Percentiles rank a stretch among this genome's conserved stretches.
Evolutionary conservation across 2,329 filamentous ascomycete genomes (phyloP).

Genomic region (Penicillium oxalicum): DNA sequence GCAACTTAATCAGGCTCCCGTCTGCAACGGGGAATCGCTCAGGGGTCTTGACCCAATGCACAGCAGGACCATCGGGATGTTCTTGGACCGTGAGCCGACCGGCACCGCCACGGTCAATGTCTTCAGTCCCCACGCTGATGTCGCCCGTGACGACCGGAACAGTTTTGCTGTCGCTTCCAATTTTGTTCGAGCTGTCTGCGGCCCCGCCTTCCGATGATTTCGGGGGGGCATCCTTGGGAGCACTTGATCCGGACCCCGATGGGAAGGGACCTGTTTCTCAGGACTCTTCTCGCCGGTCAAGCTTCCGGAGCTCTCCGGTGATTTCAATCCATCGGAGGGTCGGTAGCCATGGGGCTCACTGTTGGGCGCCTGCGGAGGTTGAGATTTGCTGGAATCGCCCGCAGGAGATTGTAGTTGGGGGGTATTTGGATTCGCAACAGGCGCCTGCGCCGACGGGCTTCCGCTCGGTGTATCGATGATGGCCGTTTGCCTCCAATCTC

Average conservation of each 20-base stretch:
- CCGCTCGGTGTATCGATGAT: constrained; percentile 9
- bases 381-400: constrained; percentile 11
- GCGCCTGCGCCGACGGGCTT: constrained; percentile 4
- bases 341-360: constrained; percentile 9
- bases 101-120: constrained; percentile 28
- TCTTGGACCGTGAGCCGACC: constrained; percentile 29
- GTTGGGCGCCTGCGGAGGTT: constrained; percentile 9
- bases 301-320: background rate
- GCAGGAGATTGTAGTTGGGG: constrained; percentile 4
- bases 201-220: constrained; percentile 5
- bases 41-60: constrained; percentile 67
- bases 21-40: constrained; percentile 73
- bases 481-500: constrained; percentile 28
- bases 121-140: constrained; percentile 5
- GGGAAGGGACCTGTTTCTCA: background rate
- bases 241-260: background rate
- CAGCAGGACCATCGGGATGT: constrained; percentile 18
- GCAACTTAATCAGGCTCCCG: constrained; percentile 67
- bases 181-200: constrained; percentile 1
- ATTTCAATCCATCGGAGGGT: background rate
- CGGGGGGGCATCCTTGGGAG: background rate
- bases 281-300: constrained; percentile 1
- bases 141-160: background rate
- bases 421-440: constrained; percentile 5
- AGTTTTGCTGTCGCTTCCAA: background rate